Percentiles rank a stretch among this genome's conserved stretches.
Conservation (phyloP, 2,329 filamentous ascomycete genomes). For the Aspergillus vadensis region DNA sequence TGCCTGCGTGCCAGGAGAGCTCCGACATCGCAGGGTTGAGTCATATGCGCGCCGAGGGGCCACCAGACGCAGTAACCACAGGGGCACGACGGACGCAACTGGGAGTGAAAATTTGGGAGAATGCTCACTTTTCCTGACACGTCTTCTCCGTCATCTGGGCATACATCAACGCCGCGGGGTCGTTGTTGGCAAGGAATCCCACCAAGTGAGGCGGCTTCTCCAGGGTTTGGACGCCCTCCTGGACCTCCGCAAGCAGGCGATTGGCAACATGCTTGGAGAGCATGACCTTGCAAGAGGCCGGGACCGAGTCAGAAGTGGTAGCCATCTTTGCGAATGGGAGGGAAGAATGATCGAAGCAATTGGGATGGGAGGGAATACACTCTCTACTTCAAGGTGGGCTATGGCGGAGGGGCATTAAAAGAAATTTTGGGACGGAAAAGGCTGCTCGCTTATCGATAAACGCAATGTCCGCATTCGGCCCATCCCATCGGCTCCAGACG, state of each 20-base stretch:
- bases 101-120: constrained; percentile 14
- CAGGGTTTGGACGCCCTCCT: constrained; percentile 71
- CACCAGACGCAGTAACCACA: neutral
- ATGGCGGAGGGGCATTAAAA: constrained; percentile 23
- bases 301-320: constrained; percentile 29
- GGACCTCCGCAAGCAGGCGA: constrained; percentile 74
- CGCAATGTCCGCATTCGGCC: constrained; percentile 34
- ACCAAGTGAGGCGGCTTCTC: constrained; percentile 76
- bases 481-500: constrained; percentile 9
- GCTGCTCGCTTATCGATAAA: constrained; percentile 44
- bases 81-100: constrained; percentile 12
- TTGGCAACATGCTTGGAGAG: constrained; percentile 86
- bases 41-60: neutral
- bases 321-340: constrained; percentile 31
- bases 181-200: constrained; percentile 88
- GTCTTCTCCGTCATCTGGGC: constrained; percentile 98
- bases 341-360: constrained; percentile 7
- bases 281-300: constrained; percentile 80
- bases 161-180: constrained; percentile 89
- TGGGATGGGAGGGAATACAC: constrained; percentile 12
- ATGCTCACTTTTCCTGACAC: constrained; percentile 85
- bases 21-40: constrained; percentile 20
- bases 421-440: constrained; percentile 34
- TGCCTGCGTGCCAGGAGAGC: neutral
- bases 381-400: constrained; percentile 6